Percentiles rank a stretch among this genome's conserved stretches.
Conservation (phyloP, 495 filamentous ascomycete species). For the Xylaria acuta region DNA sequence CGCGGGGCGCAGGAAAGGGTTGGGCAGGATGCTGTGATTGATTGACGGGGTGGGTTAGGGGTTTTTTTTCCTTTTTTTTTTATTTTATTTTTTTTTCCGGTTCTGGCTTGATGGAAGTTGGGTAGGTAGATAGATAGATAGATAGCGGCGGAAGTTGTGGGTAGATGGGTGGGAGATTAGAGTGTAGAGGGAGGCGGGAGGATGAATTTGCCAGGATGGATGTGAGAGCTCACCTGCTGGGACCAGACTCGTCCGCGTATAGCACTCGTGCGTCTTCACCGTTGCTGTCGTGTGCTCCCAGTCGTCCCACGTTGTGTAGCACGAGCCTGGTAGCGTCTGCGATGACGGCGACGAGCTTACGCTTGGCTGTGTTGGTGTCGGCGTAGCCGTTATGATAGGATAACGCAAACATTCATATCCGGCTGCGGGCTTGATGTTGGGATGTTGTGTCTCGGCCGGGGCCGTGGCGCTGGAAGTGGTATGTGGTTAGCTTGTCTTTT, state of each 20-base stretch:
- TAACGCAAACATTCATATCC: neutral
- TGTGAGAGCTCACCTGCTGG: slow-evolving; percentile 32
- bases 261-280: slow-evolving; percentile 35
- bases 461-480: slow-evolving; percentile 25
- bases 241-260: slow-evolving; percentile 30
- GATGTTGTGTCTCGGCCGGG: neutral
- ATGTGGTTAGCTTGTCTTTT: neutral
- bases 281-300: slow-evolving; percentile 33
- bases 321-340: slow-evolving; percentile 32
- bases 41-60: neutral
- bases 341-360: neutral
- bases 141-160: neutral
- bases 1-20: slow-evolving; percentile 30
- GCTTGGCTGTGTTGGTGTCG: neutral
- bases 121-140: neutral
- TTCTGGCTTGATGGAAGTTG: neutral
- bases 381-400: neutral
- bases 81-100: no score
- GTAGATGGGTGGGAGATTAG: no score
- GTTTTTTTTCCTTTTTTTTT: no score
- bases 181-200: neutral
- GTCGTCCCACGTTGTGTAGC: slow-evolving; percentile 38
- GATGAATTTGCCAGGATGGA: no score
- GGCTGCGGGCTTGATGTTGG: neutral
- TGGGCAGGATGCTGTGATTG: slow-evolving; percentile 35